Conservation (phyloP, 1,139 yeast species). For the Hyphopichia fennica region DNA sequence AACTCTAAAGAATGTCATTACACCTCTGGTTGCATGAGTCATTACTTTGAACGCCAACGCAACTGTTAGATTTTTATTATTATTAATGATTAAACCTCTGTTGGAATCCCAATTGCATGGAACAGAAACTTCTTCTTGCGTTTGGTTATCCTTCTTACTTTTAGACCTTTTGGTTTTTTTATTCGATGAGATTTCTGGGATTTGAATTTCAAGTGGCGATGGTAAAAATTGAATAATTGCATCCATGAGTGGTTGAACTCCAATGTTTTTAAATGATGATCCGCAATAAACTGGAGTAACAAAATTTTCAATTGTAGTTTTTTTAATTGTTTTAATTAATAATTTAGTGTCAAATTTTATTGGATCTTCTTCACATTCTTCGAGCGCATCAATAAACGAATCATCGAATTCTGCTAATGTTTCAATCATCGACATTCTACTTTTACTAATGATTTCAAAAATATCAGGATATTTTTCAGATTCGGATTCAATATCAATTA, state of each 20-base stretch:
- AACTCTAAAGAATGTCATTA: slow-evolving; percentile 83
- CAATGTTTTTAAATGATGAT: slow-evolving; percentile 87
- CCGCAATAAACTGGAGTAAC: slow-evolving; percentile 89
- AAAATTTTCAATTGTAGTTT: slow-evolving; percentile 56
- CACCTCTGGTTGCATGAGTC: slow-evolving; percentile 80
- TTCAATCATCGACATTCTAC: slow-evolving; percentile 79
- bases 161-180: slow-evolving; percentile 10
- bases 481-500: slow-evolving; percentile 37
- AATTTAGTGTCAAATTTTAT: slow-evolving; percentile 55
- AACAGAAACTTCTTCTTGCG: slow-evolving; percentile 18
- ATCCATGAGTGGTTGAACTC: slow-evolving; percentile 92
- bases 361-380: slow-evolving; percentile 71
- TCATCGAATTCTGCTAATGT: slow-evolving; percentile 84
- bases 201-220: slow-evolving; percentile 64
- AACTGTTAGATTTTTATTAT: slow-evolving; percentile 60
- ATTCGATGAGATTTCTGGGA: slow-evolving; percentile 53
- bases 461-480: slow-evolving; percentile 31
- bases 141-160: background rate
- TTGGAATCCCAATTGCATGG: slow-evolving; percentile 38
- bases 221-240: slow-evolving; percentile 79
- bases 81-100: slow-evolving; percentile 53
- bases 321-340: slow-evolving; percentile 59
- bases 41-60: slow-evolving; percentile 91
- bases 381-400: slow-evolving; percentile 67
- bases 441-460: slow-evolving; percentile 49